These are phyloP conservation scores for Globisporangium lucens DNA, from an alignment of 352 stramenopile genomes.

Conservation along the genomic window DNA sequence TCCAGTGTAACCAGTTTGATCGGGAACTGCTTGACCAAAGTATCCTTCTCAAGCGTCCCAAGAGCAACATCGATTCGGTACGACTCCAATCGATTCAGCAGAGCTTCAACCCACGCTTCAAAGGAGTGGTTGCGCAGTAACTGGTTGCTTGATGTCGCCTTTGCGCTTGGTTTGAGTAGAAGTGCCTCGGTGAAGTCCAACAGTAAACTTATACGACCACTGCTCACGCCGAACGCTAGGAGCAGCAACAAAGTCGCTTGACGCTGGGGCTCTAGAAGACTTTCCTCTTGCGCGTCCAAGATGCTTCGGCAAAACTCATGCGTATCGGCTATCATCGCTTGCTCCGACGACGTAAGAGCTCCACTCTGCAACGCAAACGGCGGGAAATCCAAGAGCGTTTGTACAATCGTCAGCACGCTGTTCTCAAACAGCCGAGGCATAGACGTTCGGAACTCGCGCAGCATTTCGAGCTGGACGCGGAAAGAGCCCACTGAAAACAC, in stretches of 20 bases:
- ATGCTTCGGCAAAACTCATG: constrained; percentile 48
- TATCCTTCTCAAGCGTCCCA: constrained; percentile 41
- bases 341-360: constrained; percentile 22
- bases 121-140: constrained; percentile 30
- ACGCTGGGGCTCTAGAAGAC: constrained; percentile 21
- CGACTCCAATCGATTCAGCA: constrained; percentile 45
- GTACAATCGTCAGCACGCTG: constrained; percentile 40
- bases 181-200: constrained; percentile 49
- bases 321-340: constrained; percentile 40
- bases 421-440: constrained; percentile 52
- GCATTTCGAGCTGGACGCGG: constrained; percentile 68
- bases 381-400: constrained; percentile 57
- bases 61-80: constrained; percentile 57
- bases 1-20: constrained; percentile 41
- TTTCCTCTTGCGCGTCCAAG: constrained; percentile 19
- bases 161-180: neutral
- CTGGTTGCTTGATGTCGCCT: neutral
- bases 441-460: constrained; percentile 45
- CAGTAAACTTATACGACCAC: constrained; percentile 42
- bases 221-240: constrained; percentile 54
- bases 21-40: constrained; percentile 40
- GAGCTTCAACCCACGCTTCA: constrained; percentile 28
- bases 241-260: constrained; percentile 44
- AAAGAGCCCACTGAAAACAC: constrained; percentile 55
- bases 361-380: constrained; percentile 43